Evolutionary conservation across 176 grass and related monocot species (phyloP), one percentile per base, ranked within the genome.

Genomic region (Bolboschoenus planiculmis): DNA sequence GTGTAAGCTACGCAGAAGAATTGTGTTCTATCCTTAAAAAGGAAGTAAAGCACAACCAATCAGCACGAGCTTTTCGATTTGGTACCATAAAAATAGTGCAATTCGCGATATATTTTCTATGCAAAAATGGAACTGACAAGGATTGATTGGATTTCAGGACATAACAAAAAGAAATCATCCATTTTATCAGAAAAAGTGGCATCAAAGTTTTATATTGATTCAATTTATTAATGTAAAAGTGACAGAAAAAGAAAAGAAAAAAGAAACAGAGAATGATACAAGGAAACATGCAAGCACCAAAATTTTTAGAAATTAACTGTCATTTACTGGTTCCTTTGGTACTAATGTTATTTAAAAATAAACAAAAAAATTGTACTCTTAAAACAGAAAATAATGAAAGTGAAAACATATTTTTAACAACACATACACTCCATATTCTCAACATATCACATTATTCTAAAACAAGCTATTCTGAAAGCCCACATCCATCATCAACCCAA

Each of bases 371-470:
- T 58, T 36, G 36, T 16, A 36, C 30, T 36, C 30, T 53, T 47
- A 5, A 65, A 43, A 74, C 21, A 74, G 13, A 48, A 53, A 47
- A 73, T n/a, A 47, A 23, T 37, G 13, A n/a, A 74, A 29, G 13
- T 47, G 70, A 74, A 11, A 15, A 24, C 42, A 29, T 29, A 74
- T 47, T 47, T 29, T 9, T 47, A 73, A 26, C 39, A 46, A 47
- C 40, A 73, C 21, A 26, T n/a, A 47, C 68, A 47, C 40, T 62
- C 59, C 59, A 31, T 2, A 67, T 67, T 67, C 33, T 67, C 63
- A 67, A 67, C 63, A 67, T n/a, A 67, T 67, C 66, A 71, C 8
- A 71, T 39, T 23, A 71, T 42, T 43, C 78, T 80, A 34, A 60
- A 80, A 80, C 5, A 82, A 64, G 60, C 34, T 82, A 81, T 20